Evolutionary conservation across 805 yeast species (phyloP).

Genomic region (Saccharomycopsis fodiens): DNA sequence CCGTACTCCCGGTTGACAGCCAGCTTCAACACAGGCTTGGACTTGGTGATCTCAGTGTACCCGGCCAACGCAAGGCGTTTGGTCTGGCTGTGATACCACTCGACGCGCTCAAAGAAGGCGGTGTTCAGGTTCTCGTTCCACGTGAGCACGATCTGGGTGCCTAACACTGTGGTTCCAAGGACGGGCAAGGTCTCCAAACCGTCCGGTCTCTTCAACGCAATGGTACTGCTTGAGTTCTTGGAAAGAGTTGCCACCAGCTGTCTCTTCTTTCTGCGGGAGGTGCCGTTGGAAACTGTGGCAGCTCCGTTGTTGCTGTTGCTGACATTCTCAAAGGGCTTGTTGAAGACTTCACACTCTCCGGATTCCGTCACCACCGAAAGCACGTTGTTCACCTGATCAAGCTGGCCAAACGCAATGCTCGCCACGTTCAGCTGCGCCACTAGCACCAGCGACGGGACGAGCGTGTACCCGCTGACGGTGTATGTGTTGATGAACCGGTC

Average conservation of each 20-base stretch:
- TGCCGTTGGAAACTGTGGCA: slow-evolving; percentile 11
- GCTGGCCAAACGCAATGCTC: slow-evolving; percentile 32
- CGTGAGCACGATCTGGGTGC: slow-evolving; percentile 34
- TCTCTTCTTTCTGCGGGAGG: slow-evolving; percentile 27
- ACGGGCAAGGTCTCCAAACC: slow-evolving; percentile 26
- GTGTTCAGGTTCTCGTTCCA: slow-evolving; percentile 59
- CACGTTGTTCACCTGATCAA: slow-evolving; percentile 7
- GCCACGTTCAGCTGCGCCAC: slow-evolving; percentile 61
- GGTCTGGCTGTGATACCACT: slow-evolving; percentile 41
- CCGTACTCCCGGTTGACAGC: slow-evolving; percentile 24
- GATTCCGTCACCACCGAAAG: slow-evolving; percentile 62
- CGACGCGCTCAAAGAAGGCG: slow-evolving; percentile 49
- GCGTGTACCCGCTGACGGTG: slow-evolving; percentile 33
- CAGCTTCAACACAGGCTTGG: slow-evolving; percentile 4
- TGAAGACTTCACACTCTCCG: slow-evolving; percentile 67
- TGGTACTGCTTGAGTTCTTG: slow-evolving; percentile 38
- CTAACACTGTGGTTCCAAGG: slow-evolving; percentile 27
- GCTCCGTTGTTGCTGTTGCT: slow-evolving; percentile 4
- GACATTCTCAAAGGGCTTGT: slow-evolving; percentile 37
- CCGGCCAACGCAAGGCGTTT: slow-evolving; percentile 7
- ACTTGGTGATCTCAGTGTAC: slow-evolving; percentile 5
- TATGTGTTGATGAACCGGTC: slow-evolving; percentile 79
- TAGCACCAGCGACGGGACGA: slow-evolving; percentile 38
- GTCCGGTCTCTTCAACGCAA: slow-evolving; percentile 42
- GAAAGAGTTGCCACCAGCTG: slow-evolving; percentile 45